Evolutionary conservation across 2,329 filamentous ascomycete species (phyloP).

Genomic region (Keithomyces neogunnii): DNA sequence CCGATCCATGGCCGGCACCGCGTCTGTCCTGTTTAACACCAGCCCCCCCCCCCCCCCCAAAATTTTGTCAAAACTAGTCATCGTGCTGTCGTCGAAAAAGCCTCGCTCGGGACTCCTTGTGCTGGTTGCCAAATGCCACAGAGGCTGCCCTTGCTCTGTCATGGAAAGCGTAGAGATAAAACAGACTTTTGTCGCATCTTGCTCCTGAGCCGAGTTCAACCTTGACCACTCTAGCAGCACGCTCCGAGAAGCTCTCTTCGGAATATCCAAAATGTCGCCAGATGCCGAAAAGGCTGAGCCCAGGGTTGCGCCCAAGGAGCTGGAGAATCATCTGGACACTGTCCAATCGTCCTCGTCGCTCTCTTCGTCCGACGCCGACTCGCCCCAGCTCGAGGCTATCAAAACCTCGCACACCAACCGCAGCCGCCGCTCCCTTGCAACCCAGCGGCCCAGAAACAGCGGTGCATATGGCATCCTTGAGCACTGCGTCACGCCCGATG

Average conservation of each 20-base stretch:
- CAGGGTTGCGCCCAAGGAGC: background rate
- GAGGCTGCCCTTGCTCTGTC: background rate
- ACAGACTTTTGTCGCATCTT: background rate
- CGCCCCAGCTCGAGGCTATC: conserved; percentile 1
- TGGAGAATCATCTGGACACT: background rate
- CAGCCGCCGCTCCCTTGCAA: conserved; percentile 11
- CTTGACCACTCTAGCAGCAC: background rate
- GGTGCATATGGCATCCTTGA: conserved; percentile 27
- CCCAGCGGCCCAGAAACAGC: conserved; percentile 12
- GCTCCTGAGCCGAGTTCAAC: too few relatives aligned
- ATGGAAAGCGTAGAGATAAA: background rate
- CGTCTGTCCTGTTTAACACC: too few relatives aligned
- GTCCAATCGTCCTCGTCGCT: background rate
- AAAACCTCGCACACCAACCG: conserved; percentile 9
- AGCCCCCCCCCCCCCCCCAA: too few relatives aligned
- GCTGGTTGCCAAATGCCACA: background rate
- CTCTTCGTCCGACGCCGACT: conserved; percentile 1
- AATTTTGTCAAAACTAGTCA: too few relatives aligned
- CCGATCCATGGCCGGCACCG: too few relatives aligned
- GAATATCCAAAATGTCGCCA: background rate
- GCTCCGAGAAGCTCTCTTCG: too few relatives aligned
- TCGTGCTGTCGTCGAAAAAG: too few relatives aligned
- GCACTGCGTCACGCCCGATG: conserved; percentile 26
- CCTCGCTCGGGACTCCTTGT: too few relatives aligned
- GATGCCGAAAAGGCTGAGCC: background rate